phyloP scores from a whole-genome alignment of 805 yeast species.

The Clavispora vitiphila region DNA sequence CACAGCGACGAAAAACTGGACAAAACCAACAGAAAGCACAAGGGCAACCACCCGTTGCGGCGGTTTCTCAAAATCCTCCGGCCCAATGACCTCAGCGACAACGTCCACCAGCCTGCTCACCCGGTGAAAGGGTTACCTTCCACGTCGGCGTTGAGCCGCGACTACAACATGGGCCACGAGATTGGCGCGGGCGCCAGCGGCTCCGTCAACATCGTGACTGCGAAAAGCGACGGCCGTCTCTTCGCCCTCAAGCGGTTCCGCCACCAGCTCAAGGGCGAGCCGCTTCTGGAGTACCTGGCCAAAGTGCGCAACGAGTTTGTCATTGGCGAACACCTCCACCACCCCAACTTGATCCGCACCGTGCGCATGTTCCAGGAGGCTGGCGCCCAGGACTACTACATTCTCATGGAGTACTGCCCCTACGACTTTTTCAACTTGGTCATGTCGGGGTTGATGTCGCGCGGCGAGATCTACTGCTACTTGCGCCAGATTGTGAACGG shows the following conservation, averaged over 20 bases:
- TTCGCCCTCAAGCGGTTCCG: slow-evolving; percentile 89
- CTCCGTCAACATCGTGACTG: slow-evolving; percentile 73
- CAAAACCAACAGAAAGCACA: not conserved
- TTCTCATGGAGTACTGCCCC: slow-evolving; percentile 91
- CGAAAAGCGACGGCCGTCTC: slow-evolving; percentile 50
- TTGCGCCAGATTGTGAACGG: slow-evolving; percentile 78
- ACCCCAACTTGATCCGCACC: slow-evolving; percentile 77
- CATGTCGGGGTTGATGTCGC: slow-evolving; percentile 78
- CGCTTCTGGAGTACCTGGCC: slow-evolving; percentile 62
- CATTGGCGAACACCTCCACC: slow-evolving; percentile 68
- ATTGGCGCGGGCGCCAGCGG: slow-evolving; percentile 96
- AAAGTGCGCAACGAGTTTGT: slow-evolving; percentile 81
- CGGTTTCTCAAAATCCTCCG: slow-evolving; percentile 50
- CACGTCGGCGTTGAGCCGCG: slow-evolving; percentile 31
- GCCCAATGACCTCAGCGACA: slow-evolving; percentile 14
- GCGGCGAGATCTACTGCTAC: slow-evolving; percentile 70
- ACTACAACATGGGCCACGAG: slow-evolving; percentile 68
- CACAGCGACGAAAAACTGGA: not conserved
- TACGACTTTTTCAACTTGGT: slow-evolving; percentile 90
- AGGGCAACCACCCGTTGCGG: slow-evolving; percentile 32
- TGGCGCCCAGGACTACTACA: slow-evolving; percentile 38
- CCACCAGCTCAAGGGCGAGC: slow-evolving; percentile 55
- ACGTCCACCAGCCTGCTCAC: slow-evolving; percentile 1
- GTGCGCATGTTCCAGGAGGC: slow-evolving; percentile 69
- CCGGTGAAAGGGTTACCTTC: slow-evolving; percentile 7